Conservation (phyloP, 106 monocot genomes). For the Dendrobium nobile region DNA sequence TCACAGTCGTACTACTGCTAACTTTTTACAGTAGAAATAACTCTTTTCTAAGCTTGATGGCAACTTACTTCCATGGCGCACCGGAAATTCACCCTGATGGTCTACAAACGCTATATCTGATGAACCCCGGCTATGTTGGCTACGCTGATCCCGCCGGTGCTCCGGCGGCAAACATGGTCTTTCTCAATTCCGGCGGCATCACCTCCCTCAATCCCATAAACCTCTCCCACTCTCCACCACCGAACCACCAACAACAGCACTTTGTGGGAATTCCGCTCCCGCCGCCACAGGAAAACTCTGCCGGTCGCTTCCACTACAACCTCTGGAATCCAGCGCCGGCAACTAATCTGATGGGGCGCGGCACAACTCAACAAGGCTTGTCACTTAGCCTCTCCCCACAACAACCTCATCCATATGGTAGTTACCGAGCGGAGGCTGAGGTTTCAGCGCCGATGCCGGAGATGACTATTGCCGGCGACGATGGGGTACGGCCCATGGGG, state of each 20-base stretch:
- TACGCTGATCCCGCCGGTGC: conserved; percentile 27
- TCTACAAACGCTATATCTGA: conserved; percentile 66
- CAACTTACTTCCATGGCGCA: conserved; percentile 52
- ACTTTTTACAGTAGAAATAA: neutral
- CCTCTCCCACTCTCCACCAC: no score
- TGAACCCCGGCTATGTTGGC: conserved; percentile 57
- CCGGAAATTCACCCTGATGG: conserved; percentile 57
- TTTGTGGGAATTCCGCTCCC: conserved; percentile 58
- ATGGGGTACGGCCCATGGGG: neutral
- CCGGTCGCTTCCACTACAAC: conserved; percentile 32
- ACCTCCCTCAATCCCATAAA: conserved; percentile 21
- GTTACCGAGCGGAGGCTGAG: conserved; percentile 2
- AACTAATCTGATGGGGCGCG: neutral
- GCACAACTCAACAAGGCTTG: conserved; percentile 27
- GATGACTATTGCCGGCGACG: conserved; percentile 3
- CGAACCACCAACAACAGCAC: conserved; percentile 24
- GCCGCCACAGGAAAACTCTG: neutral
- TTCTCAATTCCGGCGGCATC: conserved; percentile 38
- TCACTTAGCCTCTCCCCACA: conserved; percentile 59
- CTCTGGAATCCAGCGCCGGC: conserved; percentile 22
- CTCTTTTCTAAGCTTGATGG: conserved; percentile 24
- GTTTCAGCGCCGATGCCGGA: conserved; percentile 13
- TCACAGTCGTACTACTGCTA: no score
- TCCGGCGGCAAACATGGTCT: conserved; percentile 44
- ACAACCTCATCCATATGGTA: neutral